A percentile compares a stretch with the other conserved stretches of the same genome.
phyloP scores from a whole-genome alignment of 1,284 basidiomycete genomes.

The Phaffia rhodozyma region DNA sequence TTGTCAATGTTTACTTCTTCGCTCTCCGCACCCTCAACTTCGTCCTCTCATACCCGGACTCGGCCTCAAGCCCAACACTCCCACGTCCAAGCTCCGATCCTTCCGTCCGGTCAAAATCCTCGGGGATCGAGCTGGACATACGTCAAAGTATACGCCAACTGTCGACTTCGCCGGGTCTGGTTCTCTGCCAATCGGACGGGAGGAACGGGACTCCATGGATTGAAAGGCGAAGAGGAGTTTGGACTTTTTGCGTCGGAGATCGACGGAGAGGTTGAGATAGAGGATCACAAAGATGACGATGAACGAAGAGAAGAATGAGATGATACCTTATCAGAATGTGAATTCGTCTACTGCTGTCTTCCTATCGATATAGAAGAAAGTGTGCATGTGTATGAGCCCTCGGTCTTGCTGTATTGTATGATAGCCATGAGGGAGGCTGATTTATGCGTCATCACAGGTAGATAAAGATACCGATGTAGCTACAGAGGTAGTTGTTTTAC shows the following conservation, averaged over 20 bases:
- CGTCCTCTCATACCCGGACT: background rate
- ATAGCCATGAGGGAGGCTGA: too few relatives aligned
- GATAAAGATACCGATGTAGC: too few relatives aligned
- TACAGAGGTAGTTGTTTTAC: too few relatives aligned
- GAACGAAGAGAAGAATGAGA: too few relatives aligned
- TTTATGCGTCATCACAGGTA: too few relatives aligned
- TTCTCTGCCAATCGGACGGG: background rate
- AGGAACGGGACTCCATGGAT: background rate
- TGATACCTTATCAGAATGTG: too few relatives aligned
- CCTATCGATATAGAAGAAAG: too few relatives aligned
- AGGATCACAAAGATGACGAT: too few relatives aligned
- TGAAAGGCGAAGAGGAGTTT: slow-evolving; percentile 9
- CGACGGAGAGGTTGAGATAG: background rate
- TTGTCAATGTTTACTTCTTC: background rate
- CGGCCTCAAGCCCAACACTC: background rate
- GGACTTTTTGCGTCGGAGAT: background rate
- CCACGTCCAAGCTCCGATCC: background rate
- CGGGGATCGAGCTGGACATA: slow-evolving; percentile 1
- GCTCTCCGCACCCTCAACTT: background rate
- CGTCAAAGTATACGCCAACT: slow-evolving; percentile 11
- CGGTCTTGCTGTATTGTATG: too few relatives aligned
- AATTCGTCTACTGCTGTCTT: too few relatives aligned
- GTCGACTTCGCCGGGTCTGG: slow-evolving; percentile 10
- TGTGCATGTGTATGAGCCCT: too few relatives aligned
- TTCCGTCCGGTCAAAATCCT: background rate